Base-by-base conservation (phyloP, 169 alveolate genomes). In the Plasmodium yoelii region DNA sequence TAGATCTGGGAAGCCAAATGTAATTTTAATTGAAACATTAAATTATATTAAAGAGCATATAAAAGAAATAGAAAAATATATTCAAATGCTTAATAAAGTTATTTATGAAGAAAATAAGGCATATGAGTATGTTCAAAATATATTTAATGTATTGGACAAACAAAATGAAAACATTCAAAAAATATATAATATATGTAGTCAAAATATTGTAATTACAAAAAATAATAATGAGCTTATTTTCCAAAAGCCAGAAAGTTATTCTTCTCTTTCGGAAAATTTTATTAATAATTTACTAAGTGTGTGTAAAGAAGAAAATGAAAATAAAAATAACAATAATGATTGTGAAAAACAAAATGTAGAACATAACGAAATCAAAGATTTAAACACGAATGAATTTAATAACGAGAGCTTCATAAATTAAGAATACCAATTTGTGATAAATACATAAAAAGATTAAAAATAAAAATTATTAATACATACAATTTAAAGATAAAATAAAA, bases 51-150 rank as follows among this genome's bases (percentile, higher is more conserved):
- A 82, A 82, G 86, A 82, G 60, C 68, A 67, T 70, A 57, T 82
- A 67, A 82, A 82, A 44, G 90, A 82, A 82, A 82, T 82, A 67
- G 67, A 82, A 82, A 82, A 82, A 47, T 82, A 82, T 70, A 82
- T 82, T 19, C 39, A 68, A 44, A 24, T 82, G 22, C 68, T 82
- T 82, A 82, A 82, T 64, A 82, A 65, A 26, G 71, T 82, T 51
- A 67, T 82, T 12, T 46, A 65, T 57, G 90, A 82, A 70, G 90
- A 82, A 53, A 82, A 67, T 26, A 82, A 47, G 28, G 90, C 90
- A 26, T 65, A 65, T 68, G 44, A 56, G 3, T 67, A 56, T 67
- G 51, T 82, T 22, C 84, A 82, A 60, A 73, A 82, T 39, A 82
- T 82, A 39, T 39, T 46, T 24, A 55, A 47, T 46, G n/a, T 64